phyloP scores from a whole-genome alignment of 1,284 basidiomycete genomes.

The Inonotus obliquus region DNA sequence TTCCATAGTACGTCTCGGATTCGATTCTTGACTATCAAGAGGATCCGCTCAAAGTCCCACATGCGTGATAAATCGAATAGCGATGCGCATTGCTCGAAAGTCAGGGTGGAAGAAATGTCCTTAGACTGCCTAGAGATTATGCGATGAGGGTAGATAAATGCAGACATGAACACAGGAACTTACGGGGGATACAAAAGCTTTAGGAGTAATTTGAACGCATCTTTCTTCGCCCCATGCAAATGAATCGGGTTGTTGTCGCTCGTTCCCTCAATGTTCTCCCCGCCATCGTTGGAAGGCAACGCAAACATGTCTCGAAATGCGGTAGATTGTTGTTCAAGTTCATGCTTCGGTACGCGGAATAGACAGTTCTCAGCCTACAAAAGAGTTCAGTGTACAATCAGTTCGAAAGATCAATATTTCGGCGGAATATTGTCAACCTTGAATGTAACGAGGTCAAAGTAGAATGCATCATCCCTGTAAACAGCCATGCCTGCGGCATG shows the following conservation, averaged over 20 bases:
- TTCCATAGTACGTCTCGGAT: background rate
- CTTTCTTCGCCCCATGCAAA: background rate
- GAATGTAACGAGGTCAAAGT: constrained; percentile 1
- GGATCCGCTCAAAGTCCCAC: constrained; percentile 12
- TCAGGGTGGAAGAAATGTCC: background rate
- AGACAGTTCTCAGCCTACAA: background rate
- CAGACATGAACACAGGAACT: background rate
- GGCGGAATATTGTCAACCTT: background rate
- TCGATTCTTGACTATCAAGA: background rate
- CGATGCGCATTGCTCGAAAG: background rate
- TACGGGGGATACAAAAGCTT: constrained; percentile 3
- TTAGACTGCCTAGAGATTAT: background rate
- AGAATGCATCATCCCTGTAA: background rate
- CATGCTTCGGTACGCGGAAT: background rate
- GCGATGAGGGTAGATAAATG: background rate
- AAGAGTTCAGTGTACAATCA: background rate
- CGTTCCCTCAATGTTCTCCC: background rate
- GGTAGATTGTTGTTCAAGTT: constrained; percentile 3
- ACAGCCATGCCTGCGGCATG: background rate
- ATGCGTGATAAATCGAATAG: background rate
- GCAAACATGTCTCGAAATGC: constrained; percentile 10
- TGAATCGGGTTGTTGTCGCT: constrained; percentile 5
- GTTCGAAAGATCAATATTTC: background rate
- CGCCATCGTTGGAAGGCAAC: background rate
- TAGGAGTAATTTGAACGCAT: constrained; percentile 3